Evolutionary conservation across 1,139 yeast species (phyloP).

Genomic region (Hyphopichia burtonii): DNA sequence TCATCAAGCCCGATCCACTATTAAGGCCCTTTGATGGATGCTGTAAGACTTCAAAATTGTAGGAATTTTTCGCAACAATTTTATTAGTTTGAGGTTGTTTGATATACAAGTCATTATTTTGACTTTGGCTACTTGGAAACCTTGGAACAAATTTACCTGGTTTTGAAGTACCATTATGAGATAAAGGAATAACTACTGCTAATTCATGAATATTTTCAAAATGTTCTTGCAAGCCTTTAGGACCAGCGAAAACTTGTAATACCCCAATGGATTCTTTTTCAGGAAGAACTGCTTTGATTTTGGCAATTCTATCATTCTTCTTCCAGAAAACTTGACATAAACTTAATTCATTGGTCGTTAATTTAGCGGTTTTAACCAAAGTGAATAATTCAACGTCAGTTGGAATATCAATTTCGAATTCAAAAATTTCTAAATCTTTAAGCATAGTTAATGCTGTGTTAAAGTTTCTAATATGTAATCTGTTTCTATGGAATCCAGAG

Average conservation of each 20-base stretch:
- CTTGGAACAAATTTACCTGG: slow-evolving; percentile 64
- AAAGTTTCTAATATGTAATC: slow-evolving; percentile 60
- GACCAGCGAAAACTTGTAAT: slow-evolving; percentile 72
- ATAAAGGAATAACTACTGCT: slow-evolving; percentile 74
- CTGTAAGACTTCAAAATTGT: slow-evolving; percentile 62
- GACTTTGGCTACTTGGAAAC: slow-evolving; percentile 69
- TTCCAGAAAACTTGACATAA: slow-evolving; percentile 77
- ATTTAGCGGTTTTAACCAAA: slow-evolving; percentile 51
- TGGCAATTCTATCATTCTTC: slow-evolving; percentile 62
- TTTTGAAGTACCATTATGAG: slow-evolving; percentile 67
- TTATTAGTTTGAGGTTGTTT: slow-evolving; percentile 78
- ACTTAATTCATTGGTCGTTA: slow-evolving; percentile 53
- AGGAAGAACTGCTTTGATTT: slow-evolving; percentile 81
- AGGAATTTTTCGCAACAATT: slow-evolving; percentile 55
- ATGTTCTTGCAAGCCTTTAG: slow-evolving; percentile 59
- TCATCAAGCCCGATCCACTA: slow-evolving; percentile 34
- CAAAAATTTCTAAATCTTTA: slow-evolving; percentile 74
- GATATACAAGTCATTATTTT: slow-evolving; percentile 73
- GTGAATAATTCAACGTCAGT: slow-evolving; percentile 63
- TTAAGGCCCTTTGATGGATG: slow-evolving; percentile 60
- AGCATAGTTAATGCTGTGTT: slow-evolving; percentile 76
- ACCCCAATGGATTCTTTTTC: slow-evolving; percentile 66
- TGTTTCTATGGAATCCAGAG: slow-evolving; percentile 70
- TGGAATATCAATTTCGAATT: slow-evolving; percentile 73
- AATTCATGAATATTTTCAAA: slow-evolving; percentile 65